Base-by-base conservation (phyloP, 305 asterid species). In the Solanum hybrid region DNA sequence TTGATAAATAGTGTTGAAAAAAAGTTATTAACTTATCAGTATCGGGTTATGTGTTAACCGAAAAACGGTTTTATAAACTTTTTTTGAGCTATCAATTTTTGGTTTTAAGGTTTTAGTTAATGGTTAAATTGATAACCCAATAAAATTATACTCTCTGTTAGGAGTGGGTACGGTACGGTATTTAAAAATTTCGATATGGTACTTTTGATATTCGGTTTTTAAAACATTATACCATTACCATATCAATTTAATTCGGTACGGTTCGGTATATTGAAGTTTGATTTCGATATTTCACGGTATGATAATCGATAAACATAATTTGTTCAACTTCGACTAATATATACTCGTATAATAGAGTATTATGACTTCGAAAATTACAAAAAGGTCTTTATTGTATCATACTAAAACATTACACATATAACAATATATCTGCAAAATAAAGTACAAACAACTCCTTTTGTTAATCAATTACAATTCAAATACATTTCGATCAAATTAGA, bases 131-230 rank as follows among this genome's bases (percentile, higher is more conserved):
- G 71, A 60, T 60, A 60, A 0, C 26, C 26, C 11, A 20, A 60
- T 60, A 60, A 60, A 60, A 60, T 60, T 20, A 6, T 60, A 56
- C 26, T 56, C 69, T 1, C 0, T 17, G 69, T 60, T 60, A 60
- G 24, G 71, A 0, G 24, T 20, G 71, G 26, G 69, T 20, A 56
- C 8, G 20, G 16, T 46, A 46, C 7, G 4, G 4, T 60, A 60
- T 60, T 20, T 20, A 5, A 60, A 60, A 20, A 1, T 60, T 20
- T 60, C 0, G 11, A 60, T 20, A 60, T 3, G 0, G 0, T 56
- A 56, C 0, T 56, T 56, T 17, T 7, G 26, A 20, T 56, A 56
- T 20, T 17, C 5, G 0, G 4, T 56, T 56, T 56, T 56, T 20
- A 56, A 56, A 56, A 17, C 10, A 20, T 20, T 56, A 7, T 56